Percentiles rank a stretch among this genome's conserved stretches.
phyloP scores from a whole-genome alignment of 441 rosid genomes.

The Euphorbia corollata region DNA sequence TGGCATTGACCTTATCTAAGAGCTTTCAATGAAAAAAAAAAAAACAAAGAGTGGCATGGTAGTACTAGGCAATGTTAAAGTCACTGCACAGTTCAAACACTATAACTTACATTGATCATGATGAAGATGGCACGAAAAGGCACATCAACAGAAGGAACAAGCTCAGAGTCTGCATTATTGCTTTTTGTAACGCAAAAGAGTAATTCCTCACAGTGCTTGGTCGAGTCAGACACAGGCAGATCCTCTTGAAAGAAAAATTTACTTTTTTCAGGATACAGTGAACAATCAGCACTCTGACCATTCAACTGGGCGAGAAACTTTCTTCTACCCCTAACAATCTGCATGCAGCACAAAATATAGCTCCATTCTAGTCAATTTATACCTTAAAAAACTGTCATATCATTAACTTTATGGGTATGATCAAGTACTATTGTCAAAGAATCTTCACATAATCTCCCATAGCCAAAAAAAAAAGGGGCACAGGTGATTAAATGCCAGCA shows the following conservation, averaged over 20 bases:
- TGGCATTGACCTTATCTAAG: background rate
- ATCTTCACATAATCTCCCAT: background rate
- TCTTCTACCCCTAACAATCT: conserved; percentile 31
- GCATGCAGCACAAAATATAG: conserved; percentile 12
- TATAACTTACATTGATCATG: conserved; percentile 29
- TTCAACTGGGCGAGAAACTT: conserved; percentile 39
- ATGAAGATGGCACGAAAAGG: conserved; percentile 27
- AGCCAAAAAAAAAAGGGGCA: background rate
- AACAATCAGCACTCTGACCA: conserved; percentile 18
- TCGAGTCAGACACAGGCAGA: conserved; percentile 17
- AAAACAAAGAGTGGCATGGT: background rate
- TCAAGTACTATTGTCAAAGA: background rate
- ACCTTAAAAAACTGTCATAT: background rate
- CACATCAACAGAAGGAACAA: conserved; percentile 28
- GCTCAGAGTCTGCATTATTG: conserved; percentile 27
- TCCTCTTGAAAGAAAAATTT: conserved; percentile 13
- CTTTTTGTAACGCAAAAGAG: conserved; percentile 31
- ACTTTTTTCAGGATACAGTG: conserved; percentile 19
- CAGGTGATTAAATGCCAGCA: background rate
- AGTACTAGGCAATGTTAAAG: conserved; percentile 7
- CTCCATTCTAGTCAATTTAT: background rate
- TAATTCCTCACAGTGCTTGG: conserved; percentile 27
- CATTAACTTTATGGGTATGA: background rate
- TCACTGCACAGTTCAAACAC: background rate
- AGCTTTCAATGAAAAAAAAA: background rate